Base-by-base conservation (phyloP, 139 green algal species). In the Diplosphaera chodatii region DNA sequence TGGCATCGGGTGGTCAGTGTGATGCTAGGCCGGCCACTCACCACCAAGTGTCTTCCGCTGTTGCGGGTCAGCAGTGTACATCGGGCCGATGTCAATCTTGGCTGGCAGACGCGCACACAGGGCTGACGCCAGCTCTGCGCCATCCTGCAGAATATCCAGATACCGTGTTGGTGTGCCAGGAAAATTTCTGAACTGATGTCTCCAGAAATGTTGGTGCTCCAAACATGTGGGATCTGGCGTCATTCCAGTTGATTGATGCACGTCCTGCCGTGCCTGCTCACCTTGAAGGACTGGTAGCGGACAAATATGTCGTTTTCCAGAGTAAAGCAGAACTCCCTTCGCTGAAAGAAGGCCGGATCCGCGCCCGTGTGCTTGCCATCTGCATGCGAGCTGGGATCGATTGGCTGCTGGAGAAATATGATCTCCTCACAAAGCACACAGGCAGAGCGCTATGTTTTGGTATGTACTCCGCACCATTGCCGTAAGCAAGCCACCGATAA, bases 21-120 rank as follows among this genome's bases (percentile, higher is more conserved):
- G n/a, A n/a, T n/a, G n/a, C n/a, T n/a, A n/a, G n/a, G n/a, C n/a
- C n/a, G n/a, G n/a, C n/a, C 29, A 23, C 63, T 25, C 64, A 73
- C 83, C 81, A 68, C 75, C 67, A 74, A 91, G 91, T 0, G 86
- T 83, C 21, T 71, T 74, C 1, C 93, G 67, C n/a, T 90, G 80
- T 66, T 85, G 67, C 16, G 96, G 95, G 70, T 98, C 92, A 15
- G 89, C 80, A 59, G 90, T 96, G 86, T 97, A 99, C 21, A 99
- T 88, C 4, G 96, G 91, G 5, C 96, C 96, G 64, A 99, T 95
- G 74, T 99, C 96, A 48, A 99, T 98, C 79, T 99, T 99, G 56
- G 82, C 78, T 18, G 96, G 96, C 69, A 87, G 83, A 10, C 87
- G 82, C 6, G 81, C 73, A 32, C 79, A 81, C 29, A 99, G 80